Base-by-base conservation (phyloP, 768 basidiomycete species). In the Suillus decipiens region DNA sequence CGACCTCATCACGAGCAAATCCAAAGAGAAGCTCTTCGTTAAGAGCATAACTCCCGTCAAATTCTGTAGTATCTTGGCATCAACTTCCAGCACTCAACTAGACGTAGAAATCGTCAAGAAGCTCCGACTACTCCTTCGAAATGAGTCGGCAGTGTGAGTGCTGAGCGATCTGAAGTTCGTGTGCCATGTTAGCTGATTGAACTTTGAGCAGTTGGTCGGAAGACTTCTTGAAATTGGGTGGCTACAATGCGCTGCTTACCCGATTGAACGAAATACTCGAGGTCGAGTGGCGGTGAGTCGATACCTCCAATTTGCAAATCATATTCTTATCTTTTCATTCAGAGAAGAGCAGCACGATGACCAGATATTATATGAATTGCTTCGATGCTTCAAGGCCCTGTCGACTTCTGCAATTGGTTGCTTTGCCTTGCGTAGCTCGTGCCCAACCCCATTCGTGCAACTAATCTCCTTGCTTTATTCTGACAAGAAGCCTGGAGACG, bases 271-370 rank as follows among this genome's bases (percentile, higher is more conserved):
- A 99, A 75, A 83, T 99, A 19, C 82, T 99, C 1, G 92, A 95
- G 69, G 87, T 98, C 41, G 97, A 99, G 76, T 99, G 97, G 97
- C 88, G 96, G 93, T 93, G 67, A 64, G 86, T 79, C n/a, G 8
- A 39, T n/a, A 24, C 45, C 31, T 15, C 39, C 33, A 9, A 41
- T 31, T 60, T 0, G 57, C 42, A 48, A 51, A 42, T 43, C 8
- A 39, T 39, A 57, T 22, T 28, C 63, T 72, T 47, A 72, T 54
- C 33, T 62, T 31, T 31, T 47, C 37, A 66, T n/a, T 69, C 33
- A 95, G 95, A 66, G 96, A 99, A 74, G 97, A 99, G 72, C 96
- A 99, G 71, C 96, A 97, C 67, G 97, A 97, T 71, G 97, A 99
- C 71, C 89, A 97, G 73, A 82, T 97, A 48, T 80, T 99, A 17